Evolutionary conservation across 2,329 filamentous ascomycete species (phyloP).

Genomic region (Didymella pomorum): DNA sequence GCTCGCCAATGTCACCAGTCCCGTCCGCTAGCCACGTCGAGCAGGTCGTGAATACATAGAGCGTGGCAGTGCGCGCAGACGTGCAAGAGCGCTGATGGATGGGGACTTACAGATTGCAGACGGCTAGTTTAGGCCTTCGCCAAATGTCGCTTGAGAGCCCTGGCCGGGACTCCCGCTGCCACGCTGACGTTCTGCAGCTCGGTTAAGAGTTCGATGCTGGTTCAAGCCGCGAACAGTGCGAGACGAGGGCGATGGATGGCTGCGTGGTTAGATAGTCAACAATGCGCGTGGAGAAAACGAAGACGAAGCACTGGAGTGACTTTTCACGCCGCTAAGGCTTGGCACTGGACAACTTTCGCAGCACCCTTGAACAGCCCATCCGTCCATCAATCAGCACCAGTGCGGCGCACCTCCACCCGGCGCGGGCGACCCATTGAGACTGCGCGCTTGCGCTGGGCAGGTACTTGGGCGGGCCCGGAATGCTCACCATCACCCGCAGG

Average conservation of each 20-base stretch:
- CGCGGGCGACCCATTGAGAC: slow-evolving; percentile 17
- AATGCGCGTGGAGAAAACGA: slow-evolving; percentile 2
- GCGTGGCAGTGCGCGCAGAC: slow-evolving; percentile 29
- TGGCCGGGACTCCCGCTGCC: slow-evolving; percentile 22
- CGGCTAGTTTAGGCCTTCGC: slow-evolving; percentile 15
- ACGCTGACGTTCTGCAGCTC: slow-evolving; percentile 22
- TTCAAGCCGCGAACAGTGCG: slow-evolving; percentile 17
- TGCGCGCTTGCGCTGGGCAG: slow-evolving; percentile 11
- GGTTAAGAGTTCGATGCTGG: slow-evolving; percentile 19
- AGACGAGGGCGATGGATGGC: slow-evolving; percentile 8
- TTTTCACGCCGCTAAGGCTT: slow-evolving; percentile 5
- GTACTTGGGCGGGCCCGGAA: slow-evolving; percentile 16
- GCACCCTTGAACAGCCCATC: slow-evolving; percentile 8
- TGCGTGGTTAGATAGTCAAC: background rate
- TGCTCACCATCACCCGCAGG: slow-evolving; percentile 5
- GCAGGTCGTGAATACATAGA: slow-evolving; percentile 33
- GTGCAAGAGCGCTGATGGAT: slow-evolving; percentile 9
- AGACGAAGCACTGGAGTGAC: background rate
- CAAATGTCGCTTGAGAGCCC: slow-evolving; percentile 27
- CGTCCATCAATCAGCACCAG: slow-evolving; percentile 27
- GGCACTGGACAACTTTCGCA: slow-evolving; percentile 1
- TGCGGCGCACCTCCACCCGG: slow-evolving; percentile 13
- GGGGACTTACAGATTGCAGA: slow-evolving; percentile 10
- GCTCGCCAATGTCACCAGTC: slow-evolving; percentile 1
- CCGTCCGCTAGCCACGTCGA: slow-evolving; percentile 31